phyloP scores from a whole-genome alignment of 805 yeast genomes.

The Saturnispora hagleri region DNA sequence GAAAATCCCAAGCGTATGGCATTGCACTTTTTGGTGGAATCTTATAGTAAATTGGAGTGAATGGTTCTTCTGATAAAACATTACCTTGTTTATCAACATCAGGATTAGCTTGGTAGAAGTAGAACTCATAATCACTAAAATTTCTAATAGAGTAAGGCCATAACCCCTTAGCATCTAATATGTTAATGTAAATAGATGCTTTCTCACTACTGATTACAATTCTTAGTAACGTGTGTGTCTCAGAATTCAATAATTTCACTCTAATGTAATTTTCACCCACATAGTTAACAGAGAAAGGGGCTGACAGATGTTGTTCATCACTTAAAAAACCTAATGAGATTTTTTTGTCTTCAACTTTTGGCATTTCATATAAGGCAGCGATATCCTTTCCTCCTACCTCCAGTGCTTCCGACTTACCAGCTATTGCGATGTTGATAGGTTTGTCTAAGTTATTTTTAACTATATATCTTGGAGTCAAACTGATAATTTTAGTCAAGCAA shows the following conservation, averaged over 20 bases:
- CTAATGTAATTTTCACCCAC: slow-evolving; percentile 76
- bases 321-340: slow-evolving; percentile 51
- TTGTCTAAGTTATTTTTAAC: slow-evolving; percentile 52
- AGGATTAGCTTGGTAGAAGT: slow-evolving; percentile 83
- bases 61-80: slow-evolving; percentile 43
- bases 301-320: slow-evolving; percentile 62
- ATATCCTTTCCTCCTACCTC: slow-evolving; percentile 39
- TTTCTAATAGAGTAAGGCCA: slow-evolving; percentile 96
- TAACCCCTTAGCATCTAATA: slow-evolving; percentile 58
- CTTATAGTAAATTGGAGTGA: slow-evolving; percentile 70
- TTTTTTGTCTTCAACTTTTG: slow-evolving; percentile 48
- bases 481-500: slow-evolving; percentile 64
- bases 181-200: slow-evolving; percentile 70
- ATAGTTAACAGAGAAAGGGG: slow-evolving; percentile 79
- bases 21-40: slow-evolving; percentile 87
- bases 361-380: slow-evolving; percentile 56
- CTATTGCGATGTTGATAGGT: slow-evolving; percentile 53
- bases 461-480: slow-evolving; percentile 75
- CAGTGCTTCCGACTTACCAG: slow-evolving; percentile 48
- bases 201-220: slow-evolving; percentile 70
- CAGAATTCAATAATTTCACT: slow-evolving; percentile 46
- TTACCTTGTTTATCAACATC: slow-evolving; percentile 55
- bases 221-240: slow-evolving; percentile 60
- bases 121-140: slow-evolving; percentile 79
- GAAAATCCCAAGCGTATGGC: slow-evolving; percentile 98